Percentiles rank a stretch among this genome's conserved stretches.
phyloP scores from a whole-genome alignment of 1,284 basidiomycete genomes.

The Pyrrhoderma lamaoense region DNA sequence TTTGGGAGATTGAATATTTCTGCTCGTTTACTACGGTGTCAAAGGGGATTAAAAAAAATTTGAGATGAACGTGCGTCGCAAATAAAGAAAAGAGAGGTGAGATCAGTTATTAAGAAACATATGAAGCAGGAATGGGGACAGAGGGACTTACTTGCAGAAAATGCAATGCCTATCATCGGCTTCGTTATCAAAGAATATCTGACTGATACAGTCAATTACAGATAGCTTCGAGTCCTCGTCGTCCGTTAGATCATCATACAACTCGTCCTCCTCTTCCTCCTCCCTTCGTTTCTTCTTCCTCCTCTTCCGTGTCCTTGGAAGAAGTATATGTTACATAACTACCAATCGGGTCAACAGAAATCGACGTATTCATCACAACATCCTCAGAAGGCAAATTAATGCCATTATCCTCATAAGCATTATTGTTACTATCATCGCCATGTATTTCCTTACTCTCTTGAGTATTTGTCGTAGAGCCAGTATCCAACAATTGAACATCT shows the following conservation, averaged over 20 bases:
- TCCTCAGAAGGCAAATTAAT: too few species aligned
- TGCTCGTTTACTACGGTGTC: constrained; percentile 7
- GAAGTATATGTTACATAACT: too few species aligned
- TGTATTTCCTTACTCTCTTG: too few species aligned
- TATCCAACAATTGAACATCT: too few species aligned
- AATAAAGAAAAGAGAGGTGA: not conserved
- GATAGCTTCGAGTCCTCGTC: constrained; percentile 10
- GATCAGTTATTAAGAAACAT: not conserved
- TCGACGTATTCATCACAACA: too few species aligned
- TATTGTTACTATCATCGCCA: too few species aligned
- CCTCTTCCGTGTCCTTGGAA: not conserved
- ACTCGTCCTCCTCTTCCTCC: constrained; percentile 9
- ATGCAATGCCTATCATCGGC: constrained; percentile 11
- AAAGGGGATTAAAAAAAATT: not conserved
- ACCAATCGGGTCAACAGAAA: too few species aligned
- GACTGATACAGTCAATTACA: constrained; percentile 11
- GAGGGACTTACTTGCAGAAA: constrained; percentile 14
- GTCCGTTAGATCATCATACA: constrained; percentile 14
- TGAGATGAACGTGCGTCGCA: too few species aligned
- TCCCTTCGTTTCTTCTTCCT: not conserved
- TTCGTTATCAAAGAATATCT: constrained; percentile 12
- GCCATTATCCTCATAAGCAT: too few species aligned
- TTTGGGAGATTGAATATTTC: constrained; percentile 8
- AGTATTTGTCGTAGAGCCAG: too few species aligned
- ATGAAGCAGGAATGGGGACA: not conserved